Evolutionary conservation across 2,329 filamentous ascomycete species (phyloP).

Genomic region (Xylariaceae sp.): DNA sequence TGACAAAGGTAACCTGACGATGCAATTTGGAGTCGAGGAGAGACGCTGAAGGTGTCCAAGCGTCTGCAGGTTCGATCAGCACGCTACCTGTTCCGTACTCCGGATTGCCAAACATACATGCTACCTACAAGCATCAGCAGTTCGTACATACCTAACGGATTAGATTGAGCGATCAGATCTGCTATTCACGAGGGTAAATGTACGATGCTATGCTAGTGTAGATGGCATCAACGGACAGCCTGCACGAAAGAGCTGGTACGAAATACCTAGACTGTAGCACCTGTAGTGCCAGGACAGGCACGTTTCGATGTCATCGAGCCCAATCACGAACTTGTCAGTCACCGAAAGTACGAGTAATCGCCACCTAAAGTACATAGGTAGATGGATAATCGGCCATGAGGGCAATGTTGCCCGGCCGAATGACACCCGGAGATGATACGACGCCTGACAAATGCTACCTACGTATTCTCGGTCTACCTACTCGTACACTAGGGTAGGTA

Average conservation of each 20-base stretch:
- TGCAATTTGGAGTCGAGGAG: background rate
- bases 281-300: too few relatives aligned
- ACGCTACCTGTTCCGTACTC: background rate
- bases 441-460: background rate
- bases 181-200: background rate
- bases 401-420: background rate
- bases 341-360: too few relatives aligned
- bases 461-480: too few relatives aligned
- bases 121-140: background rate
- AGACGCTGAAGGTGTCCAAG: background rate
- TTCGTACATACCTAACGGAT: background rate
- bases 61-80: background rate
- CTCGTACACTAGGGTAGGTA: too few relatives aligned
- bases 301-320: too few relatives aligned
- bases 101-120: background rate
- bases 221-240: background rate
- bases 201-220: background rate
- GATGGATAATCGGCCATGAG: background rate
- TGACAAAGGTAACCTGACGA: background rate
- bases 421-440: background rate
- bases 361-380: background rate
- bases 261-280: too few relatives aligned
- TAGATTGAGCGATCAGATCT: background rate
- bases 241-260: background rate
- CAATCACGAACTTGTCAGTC: too few relatives aligned